A percentile compares a stretch with the other conserved stretches of the same genome.
These are phyloP conservation scores for Sextonia rubra DNA, from an alignment of 164 flowering plant species.

Conservation along the genomic window DNA sequence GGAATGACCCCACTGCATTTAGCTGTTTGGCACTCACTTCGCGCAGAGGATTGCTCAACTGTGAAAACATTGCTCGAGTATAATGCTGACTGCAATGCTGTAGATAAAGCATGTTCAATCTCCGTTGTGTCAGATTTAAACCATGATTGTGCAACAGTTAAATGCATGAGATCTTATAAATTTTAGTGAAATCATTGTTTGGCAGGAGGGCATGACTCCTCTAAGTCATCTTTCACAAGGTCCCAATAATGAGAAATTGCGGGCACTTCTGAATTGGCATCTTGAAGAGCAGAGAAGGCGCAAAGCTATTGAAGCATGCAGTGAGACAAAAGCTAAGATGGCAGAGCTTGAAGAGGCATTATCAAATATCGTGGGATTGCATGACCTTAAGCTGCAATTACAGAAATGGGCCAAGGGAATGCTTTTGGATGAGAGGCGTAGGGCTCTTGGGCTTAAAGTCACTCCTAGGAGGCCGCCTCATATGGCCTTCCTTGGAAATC, in stretches of 20 bases:
- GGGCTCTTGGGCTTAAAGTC: constrained; percentile 84
- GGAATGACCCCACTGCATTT: constrained; percentile 99
- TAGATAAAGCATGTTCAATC: constrained; percentile 56
- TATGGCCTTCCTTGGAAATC: constrained; percentile 99
- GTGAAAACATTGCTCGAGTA: constrained; percentile 73
- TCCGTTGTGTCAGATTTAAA: not conserved
- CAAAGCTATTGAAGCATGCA: constrained; percentile 81
- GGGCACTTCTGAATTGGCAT: constrained; percentile 48
- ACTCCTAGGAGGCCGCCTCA: constrained; percentile 83
- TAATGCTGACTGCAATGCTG: constrained; percentile 83
- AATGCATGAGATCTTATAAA: not conserved
- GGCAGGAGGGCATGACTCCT: constrained; percentile 91
- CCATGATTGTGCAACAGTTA: not conserved
- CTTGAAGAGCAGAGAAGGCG: constrained; percentile 75
- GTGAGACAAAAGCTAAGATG: constrained; percentile 86
- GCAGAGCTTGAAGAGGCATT: constrained; percentile 74
- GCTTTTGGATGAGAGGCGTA: constrained; percentile 97
- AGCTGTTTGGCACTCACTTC: constrained; percentile 88
- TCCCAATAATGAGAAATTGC: constrained; percentile 63
- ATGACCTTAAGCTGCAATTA: constrained; percentile 79
- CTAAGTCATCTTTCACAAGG: constrained; percentile 75
- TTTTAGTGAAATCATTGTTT: constrained; percentile 1
- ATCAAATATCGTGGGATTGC: constrained; percentile 73
- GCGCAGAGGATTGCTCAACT: constrained; percentile 59
- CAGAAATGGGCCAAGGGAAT: constrained; percentile 98